Percentiles rank a stretch among this genome's conserved stretches.
Conservation (phyloP, 768 basidiomycete species). For the Tulasnella sp. region DNA sequence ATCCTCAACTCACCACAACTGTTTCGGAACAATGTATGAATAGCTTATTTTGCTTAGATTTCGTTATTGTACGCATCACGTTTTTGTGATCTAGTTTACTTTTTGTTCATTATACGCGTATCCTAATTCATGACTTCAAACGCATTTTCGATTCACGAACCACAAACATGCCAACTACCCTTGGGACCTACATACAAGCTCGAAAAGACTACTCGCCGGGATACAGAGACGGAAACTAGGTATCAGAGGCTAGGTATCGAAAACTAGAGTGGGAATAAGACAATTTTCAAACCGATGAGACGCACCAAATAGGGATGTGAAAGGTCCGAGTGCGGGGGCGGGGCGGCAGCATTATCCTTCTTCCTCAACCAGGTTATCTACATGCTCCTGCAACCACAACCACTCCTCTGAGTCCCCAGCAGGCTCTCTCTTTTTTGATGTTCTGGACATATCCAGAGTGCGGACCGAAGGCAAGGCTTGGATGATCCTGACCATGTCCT, state of each 20-base stretch:
- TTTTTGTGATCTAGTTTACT: not conserved
- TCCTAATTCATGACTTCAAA: not conserved
- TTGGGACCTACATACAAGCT: too few relatives aligned
- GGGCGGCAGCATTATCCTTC: not conserved
- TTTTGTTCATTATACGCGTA: not conserved
- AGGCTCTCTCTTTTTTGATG: too few relatives aligned
- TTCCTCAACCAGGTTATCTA: not conserved
- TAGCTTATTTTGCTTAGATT: not conserved
- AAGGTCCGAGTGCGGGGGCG: not conserved
- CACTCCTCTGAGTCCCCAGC: not conserved
- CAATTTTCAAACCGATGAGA: not conserved
- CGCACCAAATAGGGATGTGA: not conserved
- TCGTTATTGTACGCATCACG: not conserved
- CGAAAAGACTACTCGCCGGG: too few relatives aligned
- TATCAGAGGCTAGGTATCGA: too few relatives aligned
- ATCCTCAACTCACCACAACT: not conserved
- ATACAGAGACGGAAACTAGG: too few relatives aligned
- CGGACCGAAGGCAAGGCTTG: not conserved
- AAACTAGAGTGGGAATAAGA: not conserved
- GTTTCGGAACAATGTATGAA: too few relatives aligned
- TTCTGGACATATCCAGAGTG: not conserved
- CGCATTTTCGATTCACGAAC: not conserved
- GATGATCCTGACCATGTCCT: not conserved
- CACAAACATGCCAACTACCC: too few relatives aligned
- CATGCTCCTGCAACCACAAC: not conserved